Percentiles rank a stretch among this genome's conserved stretches.
phyloP scores from a whole-genome alignment of 1,284 basidiomycete species.

The Caloboletus firmus region DNA sequence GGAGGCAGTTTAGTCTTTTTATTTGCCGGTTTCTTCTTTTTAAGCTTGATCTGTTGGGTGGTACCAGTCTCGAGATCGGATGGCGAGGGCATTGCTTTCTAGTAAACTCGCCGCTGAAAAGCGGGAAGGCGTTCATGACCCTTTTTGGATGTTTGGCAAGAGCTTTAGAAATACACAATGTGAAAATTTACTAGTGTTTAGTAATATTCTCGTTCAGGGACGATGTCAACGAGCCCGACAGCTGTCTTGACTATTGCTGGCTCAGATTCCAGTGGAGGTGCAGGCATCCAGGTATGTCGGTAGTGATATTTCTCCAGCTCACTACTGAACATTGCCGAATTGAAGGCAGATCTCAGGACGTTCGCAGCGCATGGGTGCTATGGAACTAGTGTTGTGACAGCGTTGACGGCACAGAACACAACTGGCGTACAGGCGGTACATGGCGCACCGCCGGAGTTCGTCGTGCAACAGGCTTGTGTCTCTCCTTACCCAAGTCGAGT shows the following conservation, averaged over 20 bases:
- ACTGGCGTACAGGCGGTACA: slow-evolving; percentile 77
- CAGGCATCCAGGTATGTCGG: slow-evolving; percentile 79
- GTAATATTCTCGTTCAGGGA: background rate
- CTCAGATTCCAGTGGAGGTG: slow-evolving; percentile 86
- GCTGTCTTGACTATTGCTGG: slow-evolving; percentile 76
- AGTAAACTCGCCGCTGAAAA: too few relatives aligned
- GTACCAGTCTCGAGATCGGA: slow-evolving; percentile 20
- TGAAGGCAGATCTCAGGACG: slow-evolving; percentile 86
- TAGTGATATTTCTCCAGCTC: background rate
- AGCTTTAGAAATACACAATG: slow-evolving; percentile 29
- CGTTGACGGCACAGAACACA: slow-evolving; percentile 92
- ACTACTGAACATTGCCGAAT: background rate
- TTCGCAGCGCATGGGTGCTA: slow-evolving; percentile 81
- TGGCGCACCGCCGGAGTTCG: slow-evolving; percentile 64
- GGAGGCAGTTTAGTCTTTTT: slow-evolving; percentile 1
- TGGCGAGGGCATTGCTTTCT: slow-evolving; percentile 22
- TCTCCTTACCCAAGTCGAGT: background rate
- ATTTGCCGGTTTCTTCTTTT: slow-evolving; percentile 7
- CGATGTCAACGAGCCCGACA: slow-evolving; percentile 12
- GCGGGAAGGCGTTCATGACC: background rate
- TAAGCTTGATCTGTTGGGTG: slow-evolving; percentile 1
- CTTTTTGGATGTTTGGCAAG: slow-evolving; percentile 29
- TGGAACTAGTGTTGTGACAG: slow-evolving; percentile 86
- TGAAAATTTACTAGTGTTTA: too few relatives aligned
- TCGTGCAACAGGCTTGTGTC: slow-evolving; percentile 63